Evolutionary conservation across 345 rosid genomes (phyloP).

Genomic region (Ceriops zippeliana): DNA sequence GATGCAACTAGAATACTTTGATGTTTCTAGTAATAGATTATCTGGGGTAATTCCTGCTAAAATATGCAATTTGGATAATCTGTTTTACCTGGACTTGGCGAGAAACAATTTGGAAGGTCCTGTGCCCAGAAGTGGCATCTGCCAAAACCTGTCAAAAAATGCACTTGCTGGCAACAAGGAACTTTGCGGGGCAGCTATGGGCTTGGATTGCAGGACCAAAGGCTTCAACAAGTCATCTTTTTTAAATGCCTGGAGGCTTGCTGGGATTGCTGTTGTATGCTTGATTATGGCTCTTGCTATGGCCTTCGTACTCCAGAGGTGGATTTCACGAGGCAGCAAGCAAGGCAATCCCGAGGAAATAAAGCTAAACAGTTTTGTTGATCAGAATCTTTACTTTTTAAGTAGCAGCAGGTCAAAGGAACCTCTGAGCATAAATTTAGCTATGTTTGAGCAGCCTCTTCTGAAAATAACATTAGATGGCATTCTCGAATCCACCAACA

Average conservation of each 20-base stretch:
- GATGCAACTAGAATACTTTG: constrained; percentile 62
- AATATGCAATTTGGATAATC: constrained; percentile 48
- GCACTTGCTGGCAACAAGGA: constrained; percentile 56
- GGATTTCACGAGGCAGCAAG: constrained; percentile 36
- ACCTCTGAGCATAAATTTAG: constrained; percentile 81
- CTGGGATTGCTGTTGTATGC: constrained; percentile 44
- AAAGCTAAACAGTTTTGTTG: constrained; percentile 46
- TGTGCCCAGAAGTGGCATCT: constrained; percentile 55
- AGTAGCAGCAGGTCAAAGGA: constrained; percentile 76
- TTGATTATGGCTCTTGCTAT: constrained; percentile 30
- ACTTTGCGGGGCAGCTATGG: constrained; percentile 50
- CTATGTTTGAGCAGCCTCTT: constrained; percentile 84
- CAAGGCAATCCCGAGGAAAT: constrained; percentile 42
- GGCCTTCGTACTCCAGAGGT: constrained; percentile 40
- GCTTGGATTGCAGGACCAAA: constrained; percentile 44
- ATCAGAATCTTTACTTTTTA: constrained; percentile 52
- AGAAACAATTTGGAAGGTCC: constrained; percentile 63
- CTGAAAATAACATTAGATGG: constrained; percentile 64
- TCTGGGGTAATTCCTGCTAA: constrained; percentile 61
- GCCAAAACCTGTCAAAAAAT: constrained; percentile 44
- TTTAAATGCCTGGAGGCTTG: constrained; percentile 49
- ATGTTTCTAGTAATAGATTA: constrained; percentile 57
- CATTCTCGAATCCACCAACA: constrained; percentile 71
- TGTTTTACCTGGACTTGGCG: constrained; percentile 48
- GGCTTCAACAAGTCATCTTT: constrained; percentile 26